phyloP scores from a whole-genome alignment of 2,329 filamentous ascomycete species.

The Beauveria bassiana region DNA sequence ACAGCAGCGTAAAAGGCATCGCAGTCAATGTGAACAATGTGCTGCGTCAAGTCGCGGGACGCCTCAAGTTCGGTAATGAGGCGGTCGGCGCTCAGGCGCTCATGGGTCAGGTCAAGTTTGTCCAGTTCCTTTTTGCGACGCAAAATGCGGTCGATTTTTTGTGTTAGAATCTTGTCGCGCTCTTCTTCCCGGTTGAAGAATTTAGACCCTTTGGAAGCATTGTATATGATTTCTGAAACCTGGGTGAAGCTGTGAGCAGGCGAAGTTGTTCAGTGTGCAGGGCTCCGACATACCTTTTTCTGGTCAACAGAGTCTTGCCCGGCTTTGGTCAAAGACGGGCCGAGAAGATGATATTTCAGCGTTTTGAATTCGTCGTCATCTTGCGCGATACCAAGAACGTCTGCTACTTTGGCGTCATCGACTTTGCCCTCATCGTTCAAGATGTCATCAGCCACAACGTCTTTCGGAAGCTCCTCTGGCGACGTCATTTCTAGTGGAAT shows the following conservation, averaged over 20 bases:
- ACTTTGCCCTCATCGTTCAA: slow-evolving; percentile 4
- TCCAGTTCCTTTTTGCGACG: slow-evolving; percentile 69
- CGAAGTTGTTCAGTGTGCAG: background rate
- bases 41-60: slow-evolving; percentile 71
- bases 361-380: slow-evolving; percentile 40
- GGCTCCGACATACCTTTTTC: slow-evolving; percentile 51
- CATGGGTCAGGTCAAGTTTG: slow-evolving; percentile 62
- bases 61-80: slow-evolving; percentile 73
- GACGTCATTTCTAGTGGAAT: background rate
- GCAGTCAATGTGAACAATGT: slow-evolving; percentile 87
- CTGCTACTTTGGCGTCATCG: slow-evolving; percentile 9
- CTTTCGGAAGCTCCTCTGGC: background rate
- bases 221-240: slow-evolving; percentile 95
- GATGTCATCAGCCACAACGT: background rate
- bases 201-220: slow-evolving; percentile 92
- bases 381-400: background rate
- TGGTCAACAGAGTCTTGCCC: slow-evolving; percentile 94
- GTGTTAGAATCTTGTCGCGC: slow-evolving; percentile 72
- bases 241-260: slow-evolving; percentile 20
- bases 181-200: slow-evolving; percentile 88
- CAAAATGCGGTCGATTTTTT: slow-evolving; percentile 76
- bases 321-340: slow-evolving; percentile 86
- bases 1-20: slow-evolving; percentile 97
- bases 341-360: slow-evolving; percentile 82
- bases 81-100: slow-evolving; percentile 71